These are phyloP conservation scores for Candida rishiriensis DNA, from an alignment of 805 yeast species.

Conservation along the genomic window DNA sequence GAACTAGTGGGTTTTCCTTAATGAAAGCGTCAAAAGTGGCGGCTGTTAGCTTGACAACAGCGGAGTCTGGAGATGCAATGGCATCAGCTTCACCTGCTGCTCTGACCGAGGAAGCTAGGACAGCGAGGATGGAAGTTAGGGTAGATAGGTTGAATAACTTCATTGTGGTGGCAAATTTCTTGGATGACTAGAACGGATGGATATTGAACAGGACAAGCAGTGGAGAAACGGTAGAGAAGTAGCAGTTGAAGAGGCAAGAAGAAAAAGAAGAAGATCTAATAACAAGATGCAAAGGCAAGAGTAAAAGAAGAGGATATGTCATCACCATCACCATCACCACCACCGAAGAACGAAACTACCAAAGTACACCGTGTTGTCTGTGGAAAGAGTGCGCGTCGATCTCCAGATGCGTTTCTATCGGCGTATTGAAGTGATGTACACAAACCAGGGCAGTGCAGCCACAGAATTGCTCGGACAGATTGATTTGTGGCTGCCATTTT, in stretches of 20 bases:
- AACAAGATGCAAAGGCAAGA: background rate
- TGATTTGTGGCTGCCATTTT: too few relatives aligned
- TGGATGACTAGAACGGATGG: background rate
- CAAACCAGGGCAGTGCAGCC: too few relatives aligned
- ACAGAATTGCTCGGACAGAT: too few relatives aligned
- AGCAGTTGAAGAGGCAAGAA: too few relatives aligned
- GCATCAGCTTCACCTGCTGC: conserved; percentile 49
- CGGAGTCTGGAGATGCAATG: conserved; percentile 75
- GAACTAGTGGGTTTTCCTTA: conserved; percentile 67
- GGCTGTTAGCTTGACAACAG: conserved; percentile 74
- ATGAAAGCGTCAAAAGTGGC: conserved; percentile 64
- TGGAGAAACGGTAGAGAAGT: background rate
- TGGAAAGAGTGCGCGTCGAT: too few relatives aligned
- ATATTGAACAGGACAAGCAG: background rate
- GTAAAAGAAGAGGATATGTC: too few relatives aligned
- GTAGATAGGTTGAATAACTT: conserved; percentile 36
- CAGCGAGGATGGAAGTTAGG: conserved; percentile 38
- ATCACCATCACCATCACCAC: too few relatives aligned
- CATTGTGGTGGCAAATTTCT: conserved; percentile 24
- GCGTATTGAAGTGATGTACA: too few relatives aligned
- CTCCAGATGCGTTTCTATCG: too few relatives aligned
- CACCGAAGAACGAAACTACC: too few relatives aligned
- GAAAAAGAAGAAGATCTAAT: background rate
- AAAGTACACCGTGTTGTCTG: too few relatives aligned
- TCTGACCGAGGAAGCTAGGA: conserved; percentile 20